Evolutionary conservation across 495 filamentous ascomycete genomes (phyloP), one percentile per base, ranked within the genome.

Genomic region (Astrothelium macrocarpum): DNA sequence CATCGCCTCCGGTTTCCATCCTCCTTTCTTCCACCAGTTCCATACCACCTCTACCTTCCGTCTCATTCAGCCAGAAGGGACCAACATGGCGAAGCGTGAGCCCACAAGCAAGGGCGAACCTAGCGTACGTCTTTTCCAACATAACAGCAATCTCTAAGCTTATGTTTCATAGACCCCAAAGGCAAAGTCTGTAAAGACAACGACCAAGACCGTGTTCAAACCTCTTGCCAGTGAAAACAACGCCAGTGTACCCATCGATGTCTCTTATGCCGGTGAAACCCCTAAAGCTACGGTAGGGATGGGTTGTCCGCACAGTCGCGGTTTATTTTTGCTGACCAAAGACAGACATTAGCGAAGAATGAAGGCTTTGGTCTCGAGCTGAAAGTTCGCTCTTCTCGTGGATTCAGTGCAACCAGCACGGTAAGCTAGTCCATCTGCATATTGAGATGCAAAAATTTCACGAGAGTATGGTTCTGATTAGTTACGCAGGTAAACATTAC

Each of bases 391-490:
- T 64, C 66, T 32, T 42, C 60, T 1, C 39, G 59, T 39, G 61
- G 60, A 1, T 70, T 70, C 65, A 28, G 34, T 32, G 16, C 67
- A 1, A 42, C 49, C 49, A 62, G 67, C 43, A 65, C 68, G 2
- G 67, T 67, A 59, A 65, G 65, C 25, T 3, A n/a, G 25, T 32
- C 7, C 60, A 43, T 2, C 14, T 39, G 5, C 34, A 5, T 39
- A 14, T 14, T 5, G 14, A 39, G 34, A 39, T 39, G 34, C n/a
- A n/a, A n/a, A n/a, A 42, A 32, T 23, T 42, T 23, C 14, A 2
- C 12, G 31, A 28, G 32, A 16, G 53, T 25, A 63, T 29, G 1
- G 25, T 65, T 32, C 29, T 42, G n/a, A 46, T 29, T 45, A 10
- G 25, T 25, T 31, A 9, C 1, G 9, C 34, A 65, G 59, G 11